Percentiles rank a stretch among this genome's conserved stretches.
Evolutionary conservation across 345 rosid species (phyloP).

Genomic region (Heritiera littoralis): DNA sequence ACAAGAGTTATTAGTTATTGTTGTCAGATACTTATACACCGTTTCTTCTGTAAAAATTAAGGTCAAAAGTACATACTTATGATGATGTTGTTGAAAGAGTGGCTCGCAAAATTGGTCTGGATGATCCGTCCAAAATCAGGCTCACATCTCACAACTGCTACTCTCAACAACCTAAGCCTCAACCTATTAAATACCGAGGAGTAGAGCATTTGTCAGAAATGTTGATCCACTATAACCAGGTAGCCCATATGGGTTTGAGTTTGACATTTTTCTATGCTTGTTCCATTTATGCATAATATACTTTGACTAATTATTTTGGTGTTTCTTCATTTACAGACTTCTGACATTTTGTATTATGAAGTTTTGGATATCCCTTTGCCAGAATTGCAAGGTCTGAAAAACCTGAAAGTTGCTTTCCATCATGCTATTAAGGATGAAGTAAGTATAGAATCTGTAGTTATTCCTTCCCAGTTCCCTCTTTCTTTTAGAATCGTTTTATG

Average conservation of each 20-base stretch:
- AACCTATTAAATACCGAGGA: constrained; percentile 86
- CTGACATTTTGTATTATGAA: constrained; percentile 92
- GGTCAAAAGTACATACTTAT: constrained; percentile 87
- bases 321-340: constrained; percentile 54
- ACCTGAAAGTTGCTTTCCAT: constrained; percentile 88
- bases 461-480: not conserved
- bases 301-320: constrained; percentile 19
- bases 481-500: not conserved
- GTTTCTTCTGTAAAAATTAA: constrained; percentile 33
- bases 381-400: constrained; percentile 90
- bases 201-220: constrained; percentile 85
- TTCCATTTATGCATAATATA: constrained; percentile 1
- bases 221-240: constrained; percentile 96
- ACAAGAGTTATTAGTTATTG: constrained; percentile 2
- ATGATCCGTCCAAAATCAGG: constrained; percentile 86
- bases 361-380: constrained; percentile 97
- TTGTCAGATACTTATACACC: constrained; percentile 23
- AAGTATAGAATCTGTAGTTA: constrained; percentile 31
- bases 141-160: constrained; percentile 98
- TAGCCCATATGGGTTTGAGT: constrained; percentile 20
- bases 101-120: constrained; percentile 80
- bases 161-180: constrained; percentile 98
- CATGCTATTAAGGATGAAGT: constrained; percentile 86
- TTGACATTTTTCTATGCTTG: constrained; percentile 10
- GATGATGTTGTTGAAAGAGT: constrained; percentile 90